Conservation (phyloP, 768 basidiomycete genomes). For the Pleurotus cornucopiae region DNA sequence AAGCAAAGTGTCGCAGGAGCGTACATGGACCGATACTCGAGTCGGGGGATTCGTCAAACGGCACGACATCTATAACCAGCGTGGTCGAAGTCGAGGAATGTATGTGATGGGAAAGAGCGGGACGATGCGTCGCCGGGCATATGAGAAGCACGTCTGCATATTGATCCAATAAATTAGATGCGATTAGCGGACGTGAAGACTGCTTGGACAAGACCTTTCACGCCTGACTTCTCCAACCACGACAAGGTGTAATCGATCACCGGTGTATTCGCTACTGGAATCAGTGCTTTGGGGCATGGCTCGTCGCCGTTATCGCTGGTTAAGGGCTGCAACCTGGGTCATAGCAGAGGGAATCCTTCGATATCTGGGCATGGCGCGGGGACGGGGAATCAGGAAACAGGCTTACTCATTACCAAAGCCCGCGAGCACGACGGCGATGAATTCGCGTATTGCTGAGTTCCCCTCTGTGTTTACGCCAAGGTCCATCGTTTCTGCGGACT, state of each 20-base stretch:
- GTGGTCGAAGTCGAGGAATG: constrained; percentile 71
- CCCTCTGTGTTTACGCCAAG: constrained; percentile 48
- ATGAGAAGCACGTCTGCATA: constrained; percentile 78
- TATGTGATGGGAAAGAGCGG: constrained; percentile 78
- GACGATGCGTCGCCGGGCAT: constrained; percentile 74
- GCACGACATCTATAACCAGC: constrained; percentile 72
- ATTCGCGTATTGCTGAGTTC: constrained; percentile 63
- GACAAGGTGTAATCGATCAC: constrained; percentile 79
- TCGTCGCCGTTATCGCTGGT: constrained; percentile 78
- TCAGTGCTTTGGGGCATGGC: constrained; percentile 80
- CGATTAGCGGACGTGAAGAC: constrained; percentile 3
- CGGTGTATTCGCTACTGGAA: constrained; percentile 85
- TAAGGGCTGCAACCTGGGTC: constrained; percentile 61
- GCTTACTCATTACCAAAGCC: constrained; percentile 91
- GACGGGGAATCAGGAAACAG: background rate
- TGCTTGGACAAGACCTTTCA: constrained; percentile 55
- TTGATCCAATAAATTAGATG: constrained; percentile 10
- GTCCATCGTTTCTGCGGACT: constrained; percentile 46
- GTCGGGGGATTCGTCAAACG: constrained; percentile 72
- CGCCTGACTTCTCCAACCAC: constrained; percentile 86
- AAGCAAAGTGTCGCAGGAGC: constrained; percentile 72
- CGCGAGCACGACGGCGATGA: constrained; percentile 82
- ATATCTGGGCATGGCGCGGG: constrained; percentile 1
- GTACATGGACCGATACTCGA: constrained; percentile 66
- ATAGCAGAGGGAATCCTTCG: constrained; percentile 14